These are phyloP conservation scores for Mallotus japonicus DNA, from an alignment of 441 rosid species.

Conservation along the genomic window DNA sequence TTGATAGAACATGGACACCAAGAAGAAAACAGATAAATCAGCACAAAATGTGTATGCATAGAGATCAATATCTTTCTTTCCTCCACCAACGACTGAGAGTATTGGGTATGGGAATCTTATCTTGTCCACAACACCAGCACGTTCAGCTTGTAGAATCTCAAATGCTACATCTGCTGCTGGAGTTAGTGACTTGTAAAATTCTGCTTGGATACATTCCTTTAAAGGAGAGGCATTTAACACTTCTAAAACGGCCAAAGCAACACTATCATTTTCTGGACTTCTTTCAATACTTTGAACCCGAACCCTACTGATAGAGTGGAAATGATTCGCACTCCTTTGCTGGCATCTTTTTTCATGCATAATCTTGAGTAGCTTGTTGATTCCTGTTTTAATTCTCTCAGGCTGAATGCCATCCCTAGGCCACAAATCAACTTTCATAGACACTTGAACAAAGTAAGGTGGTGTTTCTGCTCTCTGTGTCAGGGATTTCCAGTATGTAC, in stretches of 20 bases:
- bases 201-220: conserved; percentile 53
- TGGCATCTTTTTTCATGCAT: conserved; percentile 71
- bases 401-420: conserved; percentile 99
- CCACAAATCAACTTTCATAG: conserved; percentile 88
- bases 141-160: conserved; percentile 73
- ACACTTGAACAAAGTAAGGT: conserved; percentile 95
- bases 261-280: conserved; percentile 63
- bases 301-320: conserved; percentile 76
- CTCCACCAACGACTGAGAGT: conserved; percentile 92
- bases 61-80: conserved; percentile 86
- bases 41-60: conserved; percentile 95
- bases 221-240: conserved; percentile 81
- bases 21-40: conserved; percentile 83
- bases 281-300: conserved; percentile 93
- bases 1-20: conserved; percentile 87
- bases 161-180: conserved; percentile 92
- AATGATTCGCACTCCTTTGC: conserved; percentile 47
- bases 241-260: conserved; percentile 89
- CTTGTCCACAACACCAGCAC: conserved; percentile 55
- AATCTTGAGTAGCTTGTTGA: conserved; percentile 69
- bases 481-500: conserved; percentile 80
- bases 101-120: conserved; percentile 71
- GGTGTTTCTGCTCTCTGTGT: conserved; percentile 95
- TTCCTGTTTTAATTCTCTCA: conserved; percentile 74
- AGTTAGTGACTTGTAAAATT: conserved; percentile 77